A percentile compares a stretch with the other conserved stretches of the same genome.
Conservation (phyloP, 257 asterid genomes). For the Solanum gracilifrons region DNA sequence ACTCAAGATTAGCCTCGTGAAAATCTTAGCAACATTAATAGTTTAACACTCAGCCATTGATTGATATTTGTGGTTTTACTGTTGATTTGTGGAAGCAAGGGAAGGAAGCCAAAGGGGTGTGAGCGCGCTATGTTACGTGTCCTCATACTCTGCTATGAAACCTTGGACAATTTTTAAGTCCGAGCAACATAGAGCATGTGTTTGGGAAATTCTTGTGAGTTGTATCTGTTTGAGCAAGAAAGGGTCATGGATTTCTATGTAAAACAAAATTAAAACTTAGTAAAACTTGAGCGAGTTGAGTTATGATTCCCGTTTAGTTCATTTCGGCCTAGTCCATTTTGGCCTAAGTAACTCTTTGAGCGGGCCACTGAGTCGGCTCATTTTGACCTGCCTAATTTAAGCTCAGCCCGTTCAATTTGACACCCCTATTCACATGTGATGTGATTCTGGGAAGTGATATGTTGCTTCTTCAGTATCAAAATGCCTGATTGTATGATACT, state of each 20-base stretch:
- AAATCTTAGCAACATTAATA: no score
- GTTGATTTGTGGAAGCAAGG: no score
- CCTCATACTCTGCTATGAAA: no score
- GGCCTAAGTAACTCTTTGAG: background rate
- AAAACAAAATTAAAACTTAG: background rate
- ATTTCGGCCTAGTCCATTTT: background rate
- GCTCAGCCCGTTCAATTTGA: background rate
- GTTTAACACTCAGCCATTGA: no score
- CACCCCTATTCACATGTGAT: background rate
- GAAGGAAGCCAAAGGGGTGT: no score
- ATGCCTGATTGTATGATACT: conserved; percentile 44
- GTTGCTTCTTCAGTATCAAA: background rate
- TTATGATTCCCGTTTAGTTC: background rate
- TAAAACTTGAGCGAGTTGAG: background rate
- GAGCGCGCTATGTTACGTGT: no score
- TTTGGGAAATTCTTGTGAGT: background rate
- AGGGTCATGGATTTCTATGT: background rate
- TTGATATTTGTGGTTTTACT: no score
- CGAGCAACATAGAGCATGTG: no score
- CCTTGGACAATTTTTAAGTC: no score
- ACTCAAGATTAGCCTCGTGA: no score
- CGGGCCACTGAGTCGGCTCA: background rate
- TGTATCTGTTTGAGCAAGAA: background rate
- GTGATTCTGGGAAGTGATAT: background rate
- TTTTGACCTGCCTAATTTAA: background rate